Evolutionary conservation across 345 rosid genomes (phyloP), one percentile per base, ranked within the genome.

Genomic region (Populus tremula): DNA sequence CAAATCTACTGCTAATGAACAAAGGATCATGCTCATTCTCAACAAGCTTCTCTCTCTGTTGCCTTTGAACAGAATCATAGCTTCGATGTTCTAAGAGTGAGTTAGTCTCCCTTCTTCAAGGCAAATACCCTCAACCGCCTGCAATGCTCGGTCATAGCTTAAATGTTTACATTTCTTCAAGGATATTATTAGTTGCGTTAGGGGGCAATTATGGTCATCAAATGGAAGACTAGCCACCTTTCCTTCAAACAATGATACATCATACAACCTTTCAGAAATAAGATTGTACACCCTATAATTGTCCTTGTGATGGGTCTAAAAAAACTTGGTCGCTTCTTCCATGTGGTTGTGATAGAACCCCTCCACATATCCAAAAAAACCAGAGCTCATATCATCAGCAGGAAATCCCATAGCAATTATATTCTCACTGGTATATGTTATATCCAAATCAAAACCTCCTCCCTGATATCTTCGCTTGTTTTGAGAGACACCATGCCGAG

Each of bases 211-310:
- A 77, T 92, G 97, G 74, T 92, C 97, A 80, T 91, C 95, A 76
- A 92, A 92, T 65, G 97, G 97, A 87, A 92, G 91, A 82, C 97
- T 86, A 70, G 97, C 97, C 80, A 92, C 92, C 97, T 92, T 92
- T 66, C 97, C 97, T 87, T 91, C 97, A 36, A 8, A 5, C 20
- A 72, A 33, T 2, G 18, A 92, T 77, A 92, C 93, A 86, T 92
- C 97, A 86, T 92, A 92, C 62, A 92, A 85, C 85, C 95, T 90
- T 90, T 92, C 97, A 23, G 90, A 90, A 81, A 95, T 91, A 83
- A 92, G 95, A 80, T 92, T 92, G 85, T 92, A 92, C 23, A 92
- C 97, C 82, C 91, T 92, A 88, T 92, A 92, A 83, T 92, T 95
- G 72, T 77, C 93, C 97, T 92, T 91, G 90, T 91, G 97, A 84